Evolutionary conservation across 2,329 filamentous ascomycete species (phyloP), one percentile per base, ranked within the genome.

Genomic region (Didymosphaeria variabile): DNA sequence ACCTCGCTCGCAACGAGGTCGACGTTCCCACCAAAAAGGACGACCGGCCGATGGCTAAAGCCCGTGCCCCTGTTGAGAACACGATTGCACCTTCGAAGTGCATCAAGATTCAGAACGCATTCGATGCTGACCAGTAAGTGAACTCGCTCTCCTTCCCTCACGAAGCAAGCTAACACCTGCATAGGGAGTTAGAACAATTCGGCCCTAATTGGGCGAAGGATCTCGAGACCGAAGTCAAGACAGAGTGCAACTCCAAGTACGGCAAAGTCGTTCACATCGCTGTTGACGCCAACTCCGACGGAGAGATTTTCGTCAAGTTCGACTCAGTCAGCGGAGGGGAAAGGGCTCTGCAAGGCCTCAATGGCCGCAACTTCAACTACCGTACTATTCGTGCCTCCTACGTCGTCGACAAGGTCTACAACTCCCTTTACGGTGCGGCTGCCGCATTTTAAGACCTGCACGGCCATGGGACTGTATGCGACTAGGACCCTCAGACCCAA

Each of bases 221-320:
- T 73, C 86, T 99, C 69, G 94, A 97, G 82, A 90, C 93, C 78
- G 95, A 99, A 76, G 92, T 99, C 77, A 91, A 91, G 80, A 86
- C 88, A 74, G 95, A 99, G 84, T 97, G 94, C 78, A 92, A 97
- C 83, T 86, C 89, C 72, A 97, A 95, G 85, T 99, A 98, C 84
- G 95, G 95, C 75, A 92, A 94, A 73, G 94, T 99, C 74, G 93
- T 98, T 79, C 95, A 99, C 88, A 96, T 98, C 81, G 88, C 93
- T 72, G 87, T 97, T 81, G 94, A 98, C 84, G 89, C 91, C 69
- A 96, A 97, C 82, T 95, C 93, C 51, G 88, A 91, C 79, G 95
- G 95, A 81, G 95, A 99, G 78, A 94, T 99, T 72, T 99, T 97
- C 81, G 89, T 99, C 79, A 99, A 99, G 81, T 99, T 99, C 83